Base-by-base conservation (phyloP, 2,329 filamentous ascomycete genomes). In the Clonostachys rhizophaga region DNA sequence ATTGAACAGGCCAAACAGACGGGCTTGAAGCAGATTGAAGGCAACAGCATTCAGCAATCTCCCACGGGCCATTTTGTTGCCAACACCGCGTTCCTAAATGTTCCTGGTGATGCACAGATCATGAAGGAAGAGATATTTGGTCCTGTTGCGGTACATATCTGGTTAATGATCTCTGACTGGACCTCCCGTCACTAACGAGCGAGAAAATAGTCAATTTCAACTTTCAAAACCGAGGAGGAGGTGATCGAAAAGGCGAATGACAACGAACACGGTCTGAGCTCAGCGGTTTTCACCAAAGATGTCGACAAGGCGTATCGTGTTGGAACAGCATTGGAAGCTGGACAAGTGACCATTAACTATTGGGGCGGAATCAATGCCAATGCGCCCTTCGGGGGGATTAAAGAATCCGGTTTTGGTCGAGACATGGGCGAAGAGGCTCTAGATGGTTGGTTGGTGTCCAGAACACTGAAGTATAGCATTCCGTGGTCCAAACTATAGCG, bases 321-420 rank as follows among this genome's bases (percentile, higher is more conserved):
- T 6, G 66, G 74, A 13, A 71, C 72, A 39, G 76, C 73, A 34
- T 75, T 83, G 40, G 77, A 83, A 58, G 71, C 78, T 3, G 80
- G 79, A 5, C 75, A 76, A 7, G 76, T 80, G 37, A 81, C 83
- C 58, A 80, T 85, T 55, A 86, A 85, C 60, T 68, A 48, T n/a
- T 39, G 36, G 36, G 36, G 36, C 7, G 17, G 14, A 8, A 18
- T 39, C 14, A 39, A 39, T 39, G 52, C 50, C 12, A 54, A 58
- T 40, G 49, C 55, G 16, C 54, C 56, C 1, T 58, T 59, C 47
- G 59, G 60, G 16, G 77, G 77, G 40, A 75, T 82, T 7, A 83
- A 83, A 64, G 74, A 81, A 64, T 75, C 70, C 58, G 79, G 79
- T 5, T 78, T 81, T 58, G 77, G 78, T 0, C 62, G 75, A n/a